phyloP scores from a whole-genome alignment of 2,329 filamentous ascomycete species.

The Trichophyton rubrum region DNA sequence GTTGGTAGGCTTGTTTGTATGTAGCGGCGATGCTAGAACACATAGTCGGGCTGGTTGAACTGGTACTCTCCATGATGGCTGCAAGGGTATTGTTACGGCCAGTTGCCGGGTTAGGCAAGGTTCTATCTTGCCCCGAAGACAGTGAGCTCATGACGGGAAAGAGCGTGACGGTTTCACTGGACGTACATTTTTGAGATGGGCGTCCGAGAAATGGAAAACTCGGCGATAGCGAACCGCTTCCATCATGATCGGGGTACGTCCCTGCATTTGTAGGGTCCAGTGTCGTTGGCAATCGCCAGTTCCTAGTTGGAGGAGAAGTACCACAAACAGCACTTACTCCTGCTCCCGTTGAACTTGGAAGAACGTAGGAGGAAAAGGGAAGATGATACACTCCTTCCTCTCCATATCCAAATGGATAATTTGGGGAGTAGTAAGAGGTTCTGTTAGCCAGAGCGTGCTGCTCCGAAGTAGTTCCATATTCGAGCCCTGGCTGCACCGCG shows the following conservation, averaged over 20 bases:
- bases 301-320: neutral
- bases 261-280: neutral
- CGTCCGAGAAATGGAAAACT: conserved; percentile 3
- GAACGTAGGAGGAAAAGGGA: neutral
- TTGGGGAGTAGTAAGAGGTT: neutral
- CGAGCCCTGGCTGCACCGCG: conserved; percentile 4
- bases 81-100: conserved; percentile 14
- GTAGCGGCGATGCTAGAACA: neutral
- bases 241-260: neutral
- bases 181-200: conserved; percentile 15
- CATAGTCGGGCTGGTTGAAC: conserved; percentile 11
- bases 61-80: conserved; percentile 4
- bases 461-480: conserved; percentile 1
- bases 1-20: conserved; percentile 6
- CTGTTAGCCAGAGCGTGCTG: neutral
- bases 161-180: conserved; percentile 19
- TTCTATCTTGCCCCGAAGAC: conserved; percentile 22
- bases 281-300: neutral
- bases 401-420: neutral
- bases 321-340: neutral
- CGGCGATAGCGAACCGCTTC: neutral
- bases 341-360: neutral
- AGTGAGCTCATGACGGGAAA: conserved; percentile 17
- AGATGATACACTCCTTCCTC: neutral
- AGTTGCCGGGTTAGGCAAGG: conserved; percentile 24